Base-by-base conservation (phyloP, 805 yeast genomes). In the Saturnispora gosingensis region DNA sequence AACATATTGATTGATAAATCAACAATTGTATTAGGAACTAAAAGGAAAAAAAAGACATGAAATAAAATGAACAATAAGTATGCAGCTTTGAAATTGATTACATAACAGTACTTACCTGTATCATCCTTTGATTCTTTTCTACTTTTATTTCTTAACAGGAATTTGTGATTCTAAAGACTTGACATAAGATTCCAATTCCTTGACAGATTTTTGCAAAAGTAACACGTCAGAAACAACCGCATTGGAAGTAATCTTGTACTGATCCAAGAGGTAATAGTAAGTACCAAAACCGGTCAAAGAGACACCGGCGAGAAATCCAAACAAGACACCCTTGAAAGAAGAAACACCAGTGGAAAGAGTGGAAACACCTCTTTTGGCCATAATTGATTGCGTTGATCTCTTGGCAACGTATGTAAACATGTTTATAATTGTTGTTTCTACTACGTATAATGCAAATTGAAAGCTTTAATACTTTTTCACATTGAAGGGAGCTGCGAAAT, bases 271-370 rank as follows among this genome's bases (percentile, higher is more conserved):
- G 67, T 86, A 88, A 66, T 80, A 83, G 72, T 88, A 88, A 15
- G 90, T 81, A 7, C 80, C 85, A 51, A 76, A 77, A 2, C 95
- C 90, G 16, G 95, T 84, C 55, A 76, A 65, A 22, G 88, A 72
- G 38, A 83, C 85, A 44, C 96, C 96, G 30, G 82, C 71, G 50
- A 88, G 74, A 67, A 88, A 88, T 2, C 96, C 96, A 50, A 86
- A 70, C 56, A 88, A 72, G 5, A 77, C 78, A 16, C 72, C 72
- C 54, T 59, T 67, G 49, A 68, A 59, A 27, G 70, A 64, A 22
- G 55, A 50, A 28, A 53, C 51, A 16, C 22, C 45, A 7, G 56
- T 39, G 3, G 56, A 34, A 20, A 43, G 32, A 6, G 56, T 50
- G 22, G 58, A 56, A 10, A 51, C 43, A 34, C 45, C 18, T 43